A percentile compares a stretch with the other conserved stretches of the same genome.
Conservation (phyloP, 495 filamentous ascomycete species). For the Penicillium parvum region DNA sequence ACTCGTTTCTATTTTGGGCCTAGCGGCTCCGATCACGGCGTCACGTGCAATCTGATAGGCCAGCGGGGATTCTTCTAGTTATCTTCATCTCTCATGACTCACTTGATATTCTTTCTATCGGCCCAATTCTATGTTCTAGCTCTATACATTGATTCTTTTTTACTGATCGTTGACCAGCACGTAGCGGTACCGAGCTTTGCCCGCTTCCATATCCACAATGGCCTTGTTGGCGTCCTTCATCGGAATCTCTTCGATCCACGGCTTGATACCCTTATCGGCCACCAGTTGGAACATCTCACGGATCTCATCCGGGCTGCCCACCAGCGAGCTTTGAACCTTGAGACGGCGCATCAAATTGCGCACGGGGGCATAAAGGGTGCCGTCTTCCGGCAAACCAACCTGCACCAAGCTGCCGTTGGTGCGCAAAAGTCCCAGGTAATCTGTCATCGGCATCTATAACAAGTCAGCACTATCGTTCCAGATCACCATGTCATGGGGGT, state of each 20-base stretch:
- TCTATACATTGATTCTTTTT: conserved; percentile 4
- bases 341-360: conserved; percentile 58
- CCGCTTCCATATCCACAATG: conserved; percentile 63
- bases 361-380: conserved; percentile 58
- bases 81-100: conserved; percentile 1
- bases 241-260: conserved; percentile 66
- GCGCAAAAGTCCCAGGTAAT: conserved; percentile 65
- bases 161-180: conserved; percentile 61
- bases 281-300: conserved; percentile 78
- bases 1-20: neutral
- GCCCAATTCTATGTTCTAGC: neutral
- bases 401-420: conserved; percentile 73
- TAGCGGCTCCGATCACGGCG: conserved; percentile 34
- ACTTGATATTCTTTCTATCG: neutral
- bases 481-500: neutral
- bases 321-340: conserved; percentile 66
- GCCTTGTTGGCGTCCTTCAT: conserved; percentile 74
- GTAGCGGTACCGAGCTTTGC: conserved; percentile 71
- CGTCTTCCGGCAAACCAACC: conserved; percentile 69
- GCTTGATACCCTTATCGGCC: conserved; percentile 63
- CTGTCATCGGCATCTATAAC: conserved; percentile 61
- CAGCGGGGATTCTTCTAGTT: no score
- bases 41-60: conserved; percentile 20
- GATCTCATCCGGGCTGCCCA: conserved; percentile 71
- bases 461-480: conserved; percentile 1